A percentile compares a stretch with the other conserved stretches of the same genome.
Conservation (phyloP, 495 filamentous ascomycete genomes). For the Penicillium paxilli region DNA sequence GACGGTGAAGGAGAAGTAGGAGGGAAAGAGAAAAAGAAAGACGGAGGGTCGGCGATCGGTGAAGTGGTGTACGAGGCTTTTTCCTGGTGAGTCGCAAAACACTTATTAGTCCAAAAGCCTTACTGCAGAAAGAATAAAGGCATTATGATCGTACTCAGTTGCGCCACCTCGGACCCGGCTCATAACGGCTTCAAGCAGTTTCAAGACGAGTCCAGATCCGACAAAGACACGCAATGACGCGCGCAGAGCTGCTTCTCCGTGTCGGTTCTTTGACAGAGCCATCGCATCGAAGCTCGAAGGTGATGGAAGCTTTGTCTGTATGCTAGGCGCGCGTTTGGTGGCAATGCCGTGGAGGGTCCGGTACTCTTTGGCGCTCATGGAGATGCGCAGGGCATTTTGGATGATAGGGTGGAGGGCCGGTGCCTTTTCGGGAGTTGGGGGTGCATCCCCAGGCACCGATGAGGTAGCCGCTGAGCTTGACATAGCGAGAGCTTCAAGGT, state of each 20-base stretch:
- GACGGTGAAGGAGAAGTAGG: slow-evolving; percentile 81
- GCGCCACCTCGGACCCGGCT: slow-evolving; percentile 42
- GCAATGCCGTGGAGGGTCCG: slow-evolving; percentile 76
- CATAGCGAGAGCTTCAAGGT: slow-evolving; percentile 13
- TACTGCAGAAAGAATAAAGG: not conserved
- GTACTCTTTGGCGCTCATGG: slow-evolving; percentile 83
- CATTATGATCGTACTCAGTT: slow-evolving; percentile 26
- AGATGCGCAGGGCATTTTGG: slow-evolving; percentile 80
- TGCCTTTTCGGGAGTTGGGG: slow-evolving; percentile 4
- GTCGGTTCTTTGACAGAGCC: slow-evolving; percentile 59
- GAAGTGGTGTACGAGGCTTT: slow-evolving; percentile 50
- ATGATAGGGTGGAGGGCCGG: slow-evolving; percentile 25
- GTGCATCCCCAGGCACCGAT: slow-evolving; percentile 4
- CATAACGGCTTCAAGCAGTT: slow-evolving; percentile 61
- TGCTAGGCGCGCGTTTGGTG: slow-evolving; percentile 60
- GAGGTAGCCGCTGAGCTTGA: slow-evolving; percentile 10
- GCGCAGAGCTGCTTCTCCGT: slow-evolving; percentile 77
- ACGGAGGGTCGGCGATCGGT: slow-evolving; percentile 70
- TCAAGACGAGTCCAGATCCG: slow-evolving; percentile 66
- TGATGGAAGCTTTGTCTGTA: slow-evolving; percentile 62
- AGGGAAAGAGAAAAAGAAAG: slow-evolving; percentile 79
- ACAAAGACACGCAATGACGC: slow-evolving; percentile 75
- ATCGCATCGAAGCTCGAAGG: slow-evolving; percentile 54
- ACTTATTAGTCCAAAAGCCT: not conserved
- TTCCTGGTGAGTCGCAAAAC: slow-evolving; percentile 23